Conservation (phyloP, 805 yeast species). For the Saccharomycopsis sp. region DNA sequence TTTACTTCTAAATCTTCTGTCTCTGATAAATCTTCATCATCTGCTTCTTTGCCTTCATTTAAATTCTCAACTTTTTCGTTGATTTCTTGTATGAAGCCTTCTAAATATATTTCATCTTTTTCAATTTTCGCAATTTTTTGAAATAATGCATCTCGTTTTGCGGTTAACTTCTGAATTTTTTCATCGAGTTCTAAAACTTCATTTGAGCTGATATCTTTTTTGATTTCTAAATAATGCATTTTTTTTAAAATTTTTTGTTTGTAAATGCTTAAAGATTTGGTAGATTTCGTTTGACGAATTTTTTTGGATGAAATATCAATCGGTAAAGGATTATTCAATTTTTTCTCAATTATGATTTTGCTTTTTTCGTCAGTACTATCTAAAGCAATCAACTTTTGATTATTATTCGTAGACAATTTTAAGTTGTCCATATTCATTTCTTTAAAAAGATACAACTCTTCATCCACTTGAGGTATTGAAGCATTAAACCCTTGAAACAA, state of each 20-base stretch:
- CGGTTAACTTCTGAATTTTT: constrained; percentile 41
- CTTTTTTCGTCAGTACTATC: constrained; percentile 18
- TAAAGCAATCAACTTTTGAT: constrained; percentile 6
- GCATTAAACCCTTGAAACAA: constrained; percentile 65
- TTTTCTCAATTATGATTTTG: constrained; percentile 15
- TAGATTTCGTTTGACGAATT: constrained; percentile 33
- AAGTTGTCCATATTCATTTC: constrained; percentile 13
- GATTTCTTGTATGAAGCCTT: constrained; percentile 34
- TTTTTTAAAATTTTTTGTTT: constrained; percentile 33
- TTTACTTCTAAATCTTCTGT: neutral
- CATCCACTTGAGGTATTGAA: constrained; percentile 40
- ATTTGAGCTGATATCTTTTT: constrained; percentile 52
- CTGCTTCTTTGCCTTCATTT: neutral
- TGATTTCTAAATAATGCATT: constrained; percentile 46
- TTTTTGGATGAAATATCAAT: constrained; percentile 31
- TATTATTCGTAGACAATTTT: constrained; percentile 6
- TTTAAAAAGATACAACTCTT: constrained; percentile 22
- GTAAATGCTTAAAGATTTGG: constrained; percentile 28
- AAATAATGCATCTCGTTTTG: constrained; percentile 42
- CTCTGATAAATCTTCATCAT: constrained; percentile 2
- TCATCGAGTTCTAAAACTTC: constrained; percentile 57
- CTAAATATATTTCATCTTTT: constrained; percentile 47
- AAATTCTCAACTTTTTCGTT: constrained; percentile 30
- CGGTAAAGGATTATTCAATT: constrained; percentile 25
- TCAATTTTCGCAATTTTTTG: constrained; percentile 52